Evolutionary conservation across 352 stramenopile species (phyloP), one percentile per base, ranked within the genome.

Genomic region (Phytophthora citrophthora): DNA sequence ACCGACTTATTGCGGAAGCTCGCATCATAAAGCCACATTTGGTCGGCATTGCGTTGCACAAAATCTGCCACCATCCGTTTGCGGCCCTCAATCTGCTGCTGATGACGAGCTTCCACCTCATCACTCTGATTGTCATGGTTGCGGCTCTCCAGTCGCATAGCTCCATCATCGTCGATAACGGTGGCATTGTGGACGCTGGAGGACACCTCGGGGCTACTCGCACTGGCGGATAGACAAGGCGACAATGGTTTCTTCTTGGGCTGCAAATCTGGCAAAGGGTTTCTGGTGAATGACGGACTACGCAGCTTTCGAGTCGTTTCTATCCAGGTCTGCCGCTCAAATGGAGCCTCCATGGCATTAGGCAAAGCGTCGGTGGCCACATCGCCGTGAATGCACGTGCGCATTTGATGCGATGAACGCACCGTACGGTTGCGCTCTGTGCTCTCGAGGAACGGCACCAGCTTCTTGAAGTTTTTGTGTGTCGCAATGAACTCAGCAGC

Each of bases 401-500:
- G 81, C 26, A 81, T 66, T 52, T 89, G 68, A 34, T 77, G 68
- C 7, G 79, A 91, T 40, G 81, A 89, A 20, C 73, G 77, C 43
- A 91, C 83, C 47, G 71, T 68, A 36, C 79, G 79, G 49, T 86
- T 79, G 32, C 82, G 76, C 54, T 91, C 82, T 4, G 77, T 68
- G 36, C 64, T 80, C 70, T 91, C 82, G 5, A 91, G 62, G 49
- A 79, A 89, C 20, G 71, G 72, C 59, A 91, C 69, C 27, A 91
- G 68, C 48, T 86, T 86, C 23, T 77, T 71, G 57, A 91, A 91
- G 44, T 88, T 89, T 50, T 79, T 80, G 67, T 91, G 82, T 29
- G 60, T 60, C 3, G 79, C 82, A 15, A 91, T 88, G 54, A 83
- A 87, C 58, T 86, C 70, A 31, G 77, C 76, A n/a, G 75, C 73